Base-by-base conservation (phyloP, 1,284 basidiomycete genomes). In the Bjerkandera adusta region DNA sequence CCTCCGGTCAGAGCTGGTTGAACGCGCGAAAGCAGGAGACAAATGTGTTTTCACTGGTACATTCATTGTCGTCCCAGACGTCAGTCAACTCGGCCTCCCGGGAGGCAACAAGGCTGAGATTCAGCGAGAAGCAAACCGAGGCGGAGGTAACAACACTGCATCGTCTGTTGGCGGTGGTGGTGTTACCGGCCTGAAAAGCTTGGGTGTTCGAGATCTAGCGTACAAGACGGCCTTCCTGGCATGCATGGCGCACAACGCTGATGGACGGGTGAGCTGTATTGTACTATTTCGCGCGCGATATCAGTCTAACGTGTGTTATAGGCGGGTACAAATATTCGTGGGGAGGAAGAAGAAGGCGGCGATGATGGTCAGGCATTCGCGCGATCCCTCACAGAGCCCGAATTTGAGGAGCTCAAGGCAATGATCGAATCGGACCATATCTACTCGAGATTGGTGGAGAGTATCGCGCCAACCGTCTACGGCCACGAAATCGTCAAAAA, bases 181-280 rank as follows among this genome's bases (percentile, higher is more conserved):
- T 48, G 94, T 99, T 1, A 94, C 90, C 1, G 97, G 97, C 12
- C 66, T 99, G 59, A 98, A 98, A 68, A 89, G 83, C 50, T 72
- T 99, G 12, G 97, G 97, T 67, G 97, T 98, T 3, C 76, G 94
- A 51, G 97, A 99, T 67, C 62, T 99, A 55, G 92, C 93, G 59
- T 99, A 99, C 69, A 98, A 98, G 76, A 99, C 96, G 2, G 97
- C 97, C 6, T 99, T 99, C 68, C 70, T 99, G 54, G 94, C 96
- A 5, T 99, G 96, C 62, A 97, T 97, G 93, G 96, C 92, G 3
- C 89, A 94, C 53, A 90, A 91, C 60, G 83, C 87, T 1, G 93
- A 97, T 61, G 83, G 84, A 26, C 76, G 89, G 59, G 91, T 92
- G 62, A 68, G 87, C n/a, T 22, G 21, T 1, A 4, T 24, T 16